Evolutionary conservation across 345 rosid species (phyloP).

Genomic region (Pistacia integerrima): DNA sequence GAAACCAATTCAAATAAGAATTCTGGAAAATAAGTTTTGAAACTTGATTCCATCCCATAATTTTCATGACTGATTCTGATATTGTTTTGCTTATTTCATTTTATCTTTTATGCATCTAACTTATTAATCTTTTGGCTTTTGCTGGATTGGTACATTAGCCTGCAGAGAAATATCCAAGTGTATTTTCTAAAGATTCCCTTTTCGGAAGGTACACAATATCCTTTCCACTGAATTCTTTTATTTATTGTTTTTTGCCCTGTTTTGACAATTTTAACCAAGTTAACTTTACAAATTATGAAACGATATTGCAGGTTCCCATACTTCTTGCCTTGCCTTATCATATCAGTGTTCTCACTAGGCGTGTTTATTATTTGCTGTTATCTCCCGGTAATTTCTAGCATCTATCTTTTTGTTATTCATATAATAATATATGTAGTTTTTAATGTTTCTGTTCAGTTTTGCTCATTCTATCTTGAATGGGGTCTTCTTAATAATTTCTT

Average conservation of each 20-base stretch:
- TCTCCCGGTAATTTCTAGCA: constrained; percentile 60
- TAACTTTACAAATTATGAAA: constrained; percentile 15
- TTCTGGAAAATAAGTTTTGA: not conserved
- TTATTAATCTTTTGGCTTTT: not conserved
- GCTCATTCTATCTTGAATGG: not conserved
- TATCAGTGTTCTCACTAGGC: constrained; percentile 57
- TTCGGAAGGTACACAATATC: constrained; percentile 56
- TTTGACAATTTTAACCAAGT: constrained; percentile 4
- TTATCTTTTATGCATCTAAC: not conserved
- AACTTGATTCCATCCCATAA: not conserved
- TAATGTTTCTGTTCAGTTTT: not conserved
- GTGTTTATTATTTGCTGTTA: constrained; percentile 45
- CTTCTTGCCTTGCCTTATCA: constrained; percentile 70
- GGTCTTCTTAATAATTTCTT: not conserved
- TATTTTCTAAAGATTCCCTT: constrained; percentile 51
- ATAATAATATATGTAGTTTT: not conserved
- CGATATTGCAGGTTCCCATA: constrained; percentile 67
- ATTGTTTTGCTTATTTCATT: not conserved
- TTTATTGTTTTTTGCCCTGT: constrained; percentile 1
- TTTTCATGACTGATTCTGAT: not conserved
- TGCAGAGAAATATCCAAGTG: constrained; percentile 62
- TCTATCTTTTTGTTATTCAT: not conserved
- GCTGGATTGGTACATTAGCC: constrained; percentile 45
- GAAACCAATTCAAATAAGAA: not conserved
- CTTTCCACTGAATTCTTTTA: not conserved